phyloP scores from a whole-genome alignment of 1,284 basidiomycete species.

The Tilletiopsis washingtonensis region DNA sequence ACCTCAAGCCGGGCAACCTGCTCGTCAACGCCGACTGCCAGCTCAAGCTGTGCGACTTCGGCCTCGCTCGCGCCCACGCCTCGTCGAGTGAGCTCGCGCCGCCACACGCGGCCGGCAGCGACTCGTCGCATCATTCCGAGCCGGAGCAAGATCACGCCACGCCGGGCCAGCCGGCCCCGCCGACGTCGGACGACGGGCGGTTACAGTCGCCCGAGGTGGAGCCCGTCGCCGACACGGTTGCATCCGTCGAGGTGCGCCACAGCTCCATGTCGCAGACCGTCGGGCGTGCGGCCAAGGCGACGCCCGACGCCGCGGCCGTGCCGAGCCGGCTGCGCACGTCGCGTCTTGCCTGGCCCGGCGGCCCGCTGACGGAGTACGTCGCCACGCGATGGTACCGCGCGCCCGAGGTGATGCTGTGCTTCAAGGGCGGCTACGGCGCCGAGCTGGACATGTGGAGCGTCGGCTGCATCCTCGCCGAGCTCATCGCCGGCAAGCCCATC shows the following conservation, averaged over 20 bases:
- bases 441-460: slow-evolving; percentile 46
- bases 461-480: slow-evolving; percentile 45
- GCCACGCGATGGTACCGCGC: slow-evolving; percentile 46
- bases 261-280: no score
- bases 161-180: neutral
- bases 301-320: neutral
- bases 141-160: no score
- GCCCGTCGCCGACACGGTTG: no score
- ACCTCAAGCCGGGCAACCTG: slow-evolving; percentile 46
- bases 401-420: slow-evolving; percentile 47
- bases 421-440: slow-evolving; percentile 40
- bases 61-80: slow-evolving; percentile 37
- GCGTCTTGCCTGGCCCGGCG: slow-evolving; percentile 40
- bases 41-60: slow-evolving; percentile 43
- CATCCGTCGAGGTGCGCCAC: no score
- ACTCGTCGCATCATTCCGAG: no score
- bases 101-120: no score
- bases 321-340: slow-evolving; percentile 1
- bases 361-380: slow-evolving; percentile 44
- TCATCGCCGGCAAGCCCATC: slow-evolving; percentile 39
- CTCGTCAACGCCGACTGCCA: slow-evolving; percentile 45
- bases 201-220: neutral
- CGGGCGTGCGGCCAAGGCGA: no score
- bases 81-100: neutral
- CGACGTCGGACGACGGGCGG: neutral